phyloP scores from a whole-genome alignment of 352 stramenopile species.

The Pythium graminicola region DNA sequence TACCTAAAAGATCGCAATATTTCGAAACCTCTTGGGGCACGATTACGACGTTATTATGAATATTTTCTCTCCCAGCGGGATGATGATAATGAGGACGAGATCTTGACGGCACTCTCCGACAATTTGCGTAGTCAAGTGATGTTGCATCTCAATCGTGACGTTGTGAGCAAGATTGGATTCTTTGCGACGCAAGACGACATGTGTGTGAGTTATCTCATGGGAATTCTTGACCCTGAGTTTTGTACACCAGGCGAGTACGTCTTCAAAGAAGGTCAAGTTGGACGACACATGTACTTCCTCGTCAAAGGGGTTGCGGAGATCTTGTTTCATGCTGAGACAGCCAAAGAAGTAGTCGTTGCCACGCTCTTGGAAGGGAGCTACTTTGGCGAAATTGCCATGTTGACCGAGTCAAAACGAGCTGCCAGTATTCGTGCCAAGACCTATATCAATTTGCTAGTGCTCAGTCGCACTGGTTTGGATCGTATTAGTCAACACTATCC shows the following conservation, averaged over 20 bases:
- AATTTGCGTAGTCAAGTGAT: constrained; percentile 69
- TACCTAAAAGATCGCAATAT: constrained; percentile 65
- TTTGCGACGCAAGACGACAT: constrained; percentile 73
- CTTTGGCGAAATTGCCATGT: constrained; percentile 80
- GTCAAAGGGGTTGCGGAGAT: constrained; percentile 70
- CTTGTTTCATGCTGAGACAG: constrained; percentile 51
- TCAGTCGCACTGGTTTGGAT: constrained; percentile 65
- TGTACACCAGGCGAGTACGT: constrained; percentile 74
- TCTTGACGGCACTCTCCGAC: constrained; percentile 63
- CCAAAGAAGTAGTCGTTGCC: constrained; percentile 47
- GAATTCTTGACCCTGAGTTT: constrained; percentile 72
- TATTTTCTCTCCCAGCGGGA: constrained; percentile 73
- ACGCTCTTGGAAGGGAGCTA: constrained; percentile 66
- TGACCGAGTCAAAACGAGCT: constrained; percentile 68
- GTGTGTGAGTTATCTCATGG: constrained; percentile 79
- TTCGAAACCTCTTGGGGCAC: constrained; percentile 39
- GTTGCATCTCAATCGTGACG: constrained; percentile 70
- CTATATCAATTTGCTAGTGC: constrained; percentile 70
- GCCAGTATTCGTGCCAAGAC: constrained; percentile 76
- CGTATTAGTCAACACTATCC: constrained; percentile 70
- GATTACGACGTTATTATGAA: constrained; percentile 71
- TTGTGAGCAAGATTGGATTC: constrained; percentile 77
- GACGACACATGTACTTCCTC: constrained; percentile 81
- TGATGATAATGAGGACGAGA: constrained; percentile 63
- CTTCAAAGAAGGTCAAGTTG: constrained; percentile 76